These are phyloP conservation scores for Blastobotrys arbuscula DNA, from an alignment of 1,139 yeast genomes.

Conservation along the genomic window DNA sequence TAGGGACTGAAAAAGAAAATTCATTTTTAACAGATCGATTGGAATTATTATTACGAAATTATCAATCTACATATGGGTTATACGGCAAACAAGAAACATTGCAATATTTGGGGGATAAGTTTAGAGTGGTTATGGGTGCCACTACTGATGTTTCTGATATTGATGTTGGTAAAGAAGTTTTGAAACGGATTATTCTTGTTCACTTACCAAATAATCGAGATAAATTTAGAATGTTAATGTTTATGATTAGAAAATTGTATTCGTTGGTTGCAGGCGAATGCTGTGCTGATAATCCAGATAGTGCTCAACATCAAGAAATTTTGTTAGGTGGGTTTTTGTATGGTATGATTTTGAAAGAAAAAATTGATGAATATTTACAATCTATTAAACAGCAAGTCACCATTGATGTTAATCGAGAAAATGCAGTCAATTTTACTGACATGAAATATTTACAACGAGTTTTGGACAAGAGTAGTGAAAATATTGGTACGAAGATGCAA, in stretches of 20 bases:
- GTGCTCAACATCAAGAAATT: slow-evolving; percentile 97
- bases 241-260: slow-evolving; percentile 93
- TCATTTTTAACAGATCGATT: slow-evolving; percentile 97
- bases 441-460: slow-evolving; percentile 77
- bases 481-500: slow-evolving; percentile 90
- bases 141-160: slow-evolving; percentile 82
- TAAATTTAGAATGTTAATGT: slow-evolving; percentile 78
- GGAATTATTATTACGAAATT: slow-evolving; percentile 83
- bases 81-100: slow-evolving; percentile 81
- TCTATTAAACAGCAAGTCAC: slow-evolving; percentile 67
- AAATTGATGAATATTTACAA: slow-evolving; percentile 85
- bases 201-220: slow-evolving; percentile 64
- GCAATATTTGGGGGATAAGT: slow-evolving; percentile 92
- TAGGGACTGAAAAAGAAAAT: slow-evolving; percentile 79
- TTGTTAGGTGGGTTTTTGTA: slow-evolving; percentile 92
- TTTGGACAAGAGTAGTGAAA: slow-evolving; percentile 76
- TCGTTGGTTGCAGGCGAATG: slow-evolving; percentile 96
- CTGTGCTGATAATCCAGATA: slow-evolving; percentile 97
- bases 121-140: slow-evolving; percentile 87
- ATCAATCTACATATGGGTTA: slow-evolving; percentile 64
- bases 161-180: slow-evolving; percentile 83
- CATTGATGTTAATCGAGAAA: slow-evolving; percentile 74
- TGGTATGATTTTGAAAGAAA: slow-evolving; percentile 95
- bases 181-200: slow-evolving; percentile 80
- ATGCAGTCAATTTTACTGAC: slow-evolving; percentile 78